A percentile compares a stretch with the other conserved stretches of the same genome.
These are phyloP conservation scores for Notholithocarpus densiflorus DNA, from an alignment of 306 rosid species.

Conservation along the genomic window DNA sequence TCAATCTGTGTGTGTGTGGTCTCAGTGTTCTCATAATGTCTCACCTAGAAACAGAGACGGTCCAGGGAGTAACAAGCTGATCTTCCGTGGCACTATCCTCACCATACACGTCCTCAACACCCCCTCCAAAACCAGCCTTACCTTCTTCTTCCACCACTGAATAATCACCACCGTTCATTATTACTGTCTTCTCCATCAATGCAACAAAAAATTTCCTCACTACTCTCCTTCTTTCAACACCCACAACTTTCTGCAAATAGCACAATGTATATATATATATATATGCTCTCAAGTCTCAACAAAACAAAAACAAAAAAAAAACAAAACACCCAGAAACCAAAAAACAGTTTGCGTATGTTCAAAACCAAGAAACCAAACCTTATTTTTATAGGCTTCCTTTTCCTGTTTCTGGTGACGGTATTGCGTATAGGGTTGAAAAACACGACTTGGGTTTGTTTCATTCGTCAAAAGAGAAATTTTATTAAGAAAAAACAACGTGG, in stretches of 20 bases:
- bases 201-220: slow-evolving; percentile 21
- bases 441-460: slow-evolving; percentile 17
- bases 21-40: background rate
- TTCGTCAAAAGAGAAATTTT: background rate
- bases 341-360: background rate
- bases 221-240: background rate
- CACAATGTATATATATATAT: background rate
- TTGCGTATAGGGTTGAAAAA: background rate
- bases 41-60: slow-evolving; percentile 75
- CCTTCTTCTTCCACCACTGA: slow-evolving; percentile 16
- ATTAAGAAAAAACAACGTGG: slow-evolving; percentile 22
- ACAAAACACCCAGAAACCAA: slow-evolving; percentile 16
- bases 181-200: slow-evolving; percentile 42
- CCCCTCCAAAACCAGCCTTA: slow-evolving; percentile 44
- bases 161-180: slow-evolving; percentile 41
- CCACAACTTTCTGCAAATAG: slow-evolving; percentile 37
- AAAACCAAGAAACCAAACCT: background rate
- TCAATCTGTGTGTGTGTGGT: background rate
- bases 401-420: background rate
- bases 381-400: slow-evolving; percentile 21
- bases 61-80: slow-evolving; percentile 89
- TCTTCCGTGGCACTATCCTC: slow-evolving; percentile 73
- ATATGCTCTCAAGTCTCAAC: background rate
- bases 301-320: background rate
- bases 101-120: slow-evolving; percentile 60